Base-by-base conservation (phyloP, 768 basidiomycete species). In the Lentinula edodes region DNA sequence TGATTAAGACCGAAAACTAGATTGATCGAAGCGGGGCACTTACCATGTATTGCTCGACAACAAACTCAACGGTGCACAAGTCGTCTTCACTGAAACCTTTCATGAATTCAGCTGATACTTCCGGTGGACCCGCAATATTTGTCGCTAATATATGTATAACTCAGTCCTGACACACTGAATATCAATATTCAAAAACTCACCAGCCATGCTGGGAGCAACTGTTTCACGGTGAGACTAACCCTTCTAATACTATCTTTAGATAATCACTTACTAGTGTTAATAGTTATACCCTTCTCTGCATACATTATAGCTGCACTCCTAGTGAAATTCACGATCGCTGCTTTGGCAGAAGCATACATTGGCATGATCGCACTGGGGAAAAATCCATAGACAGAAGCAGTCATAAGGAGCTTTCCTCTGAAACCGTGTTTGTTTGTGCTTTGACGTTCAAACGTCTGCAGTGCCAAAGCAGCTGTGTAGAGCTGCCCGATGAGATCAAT, bases 391-490 rank as follows among this genome's bases (percentile, higher is more conserved):
- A 66, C 64, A n/a, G 65, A 66, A 1, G 66, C 60, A 0, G 66
- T 67, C 35, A 67, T 39, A 15, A 67, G 62, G 23, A 67, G 50
- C 32, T 66, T 67, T 8, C 66, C 66, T 12, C 62, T 59, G 54
- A 67, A 67, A 1, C 66, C 66, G 8, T 36, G 60, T 56, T 5
- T 61, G 50, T 64, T 64, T 3, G 48, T 46, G 5, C 62, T 62
- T 48, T 67, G 66, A 13, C 66, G 62, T 58, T 67, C 66, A 38
- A 67, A 66, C 9, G 63, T 64, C 42, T 67, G 66, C 13, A 67
- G 50, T 4, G 66, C 66, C 13, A 67, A 62, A 45, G 66, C 53
- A 2, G 66, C 66, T 20, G 66, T 67, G 61, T 67, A 61, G 18
- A 67, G 42, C 41, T 66, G 66, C 12, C 66, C 66, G 20, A 55